Base-by-base conservation (phyloP, 257 asterid species). In the Oldenlandia corymbosa region DNA sequence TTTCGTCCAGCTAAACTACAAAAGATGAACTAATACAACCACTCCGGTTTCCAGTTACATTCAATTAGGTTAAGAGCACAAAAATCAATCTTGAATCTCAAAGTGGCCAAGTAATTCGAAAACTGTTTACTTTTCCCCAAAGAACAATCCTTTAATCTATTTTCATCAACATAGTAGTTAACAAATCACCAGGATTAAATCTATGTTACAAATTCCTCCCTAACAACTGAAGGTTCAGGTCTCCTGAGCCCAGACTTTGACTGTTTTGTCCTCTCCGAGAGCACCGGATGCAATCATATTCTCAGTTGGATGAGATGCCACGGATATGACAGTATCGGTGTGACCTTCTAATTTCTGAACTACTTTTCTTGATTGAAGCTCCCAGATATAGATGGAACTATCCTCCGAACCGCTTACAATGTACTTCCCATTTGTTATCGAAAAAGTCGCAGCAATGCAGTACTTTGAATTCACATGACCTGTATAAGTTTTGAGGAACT, bases 331-430 rank as follows among this genome's bases (percentile, higher is more conserved):
- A 0, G 87, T 68, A 42, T 85, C 99, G 6, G 86, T 85, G 52
- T 90, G 97, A 20, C 97, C 96, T 90, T 90, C 99, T 56, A 92
- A 82, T 81, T 87, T 93, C 69, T 93, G 99, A 70, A 92, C 88
- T 56, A 93, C 69, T 74, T 85, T 83, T 68, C 88, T 84, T 11
- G 97, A 80, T 68, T 93, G 99, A 36, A 93, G 96, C 75, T 93
- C 99, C 96, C 95, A 93, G 31, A 93, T 43, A 78, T 85, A 90
- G 30, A 90, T 79, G 36, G 78, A 71, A 51, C 87, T 84, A 70
- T 93, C 97, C 81, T 93, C 97, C 0, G 97, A 93, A 45, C 99
- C 99, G 48, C 99, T 81, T 50, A 87, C 96, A 26, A 93, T 86
- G 83, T 85, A 93, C 68, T 84, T 93, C 68, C 92, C 99, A 62